Evolutionary conservation across 2,329 filamentous ascomycete species (phyloP), one percentile per base, ranked within the genome.

Genomic region (Huntiella omanensis): DNA sequence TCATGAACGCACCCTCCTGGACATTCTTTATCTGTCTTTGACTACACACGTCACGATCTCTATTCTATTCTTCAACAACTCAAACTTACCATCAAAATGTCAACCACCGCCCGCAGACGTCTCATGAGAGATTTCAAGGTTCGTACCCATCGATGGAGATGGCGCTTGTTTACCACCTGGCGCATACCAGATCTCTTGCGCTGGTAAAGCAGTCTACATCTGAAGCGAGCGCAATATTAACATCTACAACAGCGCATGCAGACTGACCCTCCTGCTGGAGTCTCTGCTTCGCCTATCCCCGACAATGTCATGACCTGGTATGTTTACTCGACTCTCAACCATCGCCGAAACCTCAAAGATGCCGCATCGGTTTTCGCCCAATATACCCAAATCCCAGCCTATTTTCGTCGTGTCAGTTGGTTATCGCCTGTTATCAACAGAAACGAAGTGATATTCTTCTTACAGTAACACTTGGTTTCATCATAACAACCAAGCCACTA

Each of bases 51-150:
- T 19, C 22, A 16, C n/a, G 11, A 37, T 15, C 12, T 17, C 10
- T 11, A 19, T 36, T 17, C 16, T 19, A 17, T 36, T 13, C 12
- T 13, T 44, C 16, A 22, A 36, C n/a, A n/a, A 16, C 38, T 1
- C 22, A 4, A 28, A 28, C 22, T 28, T 10, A 28, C 7, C 22
- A 28, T 50, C 55, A 59, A 43, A 50, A 70, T 70, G 88, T 96
- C 88, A 57, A 96, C 91, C 53, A 83, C 88, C 55, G 91, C 91
- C 55, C 82, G 91, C 61, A 83, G 91, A 61, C 85, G 91, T 60
- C 71, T 98, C 63, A 96, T 98, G 91, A 83, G 91, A 62, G 91
- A 96, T 70, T 96, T 96, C 75, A 96, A 96, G 82, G 86, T 92
- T 62, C 50, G 74, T 59, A 28, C 22, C 3, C 6, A 10, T 28